phyloP scores from a whole-genome alignment of 164 flowering plant species.

The Stephania yunnanensis region DNA sequence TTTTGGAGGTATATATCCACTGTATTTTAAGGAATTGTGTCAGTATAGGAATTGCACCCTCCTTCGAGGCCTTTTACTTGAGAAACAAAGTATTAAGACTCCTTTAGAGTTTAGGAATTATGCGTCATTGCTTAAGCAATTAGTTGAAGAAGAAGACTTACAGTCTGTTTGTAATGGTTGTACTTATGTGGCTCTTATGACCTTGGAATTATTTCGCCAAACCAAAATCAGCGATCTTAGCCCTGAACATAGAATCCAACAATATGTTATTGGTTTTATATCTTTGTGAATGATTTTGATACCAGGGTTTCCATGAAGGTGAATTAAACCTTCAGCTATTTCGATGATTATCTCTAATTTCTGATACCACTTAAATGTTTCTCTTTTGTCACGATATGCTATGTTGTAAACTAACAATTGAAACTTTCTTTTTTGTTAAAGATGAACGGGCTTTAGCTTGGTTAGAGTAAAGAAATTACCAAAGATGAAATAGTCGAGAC shows the following conservation, averaged over 20 bases:
- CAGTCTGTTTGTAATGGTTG: conserved; percentile 92
- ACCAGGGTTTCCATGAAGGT: conserved; percentile 47
- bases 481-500: conserved; percentile 50
- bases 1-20: conserved; percentile 76
- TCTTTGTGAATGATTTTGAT: conserved; percentile 51
- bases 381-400: conserved; percentile 56
- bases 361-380: conserved; percentile 50
- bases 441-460: not conserved
- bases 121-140: not conserved
- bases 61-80: not conserved
- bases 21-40: conserved; percentile 14
- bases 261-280: conserved; percentile 62
- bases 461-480: conserved; percentile 28
- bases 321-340: conserved; percentile 60
- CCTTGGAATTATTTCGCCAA: conserved; percentile 73
- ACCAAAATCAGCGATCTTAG: conserved; percentile 78
- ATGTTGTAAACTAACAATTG: not conserved
- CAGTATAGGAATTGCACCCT: not conserved
- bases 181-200: conserved; percentile 89
- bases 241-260: conserved; percentile 37
- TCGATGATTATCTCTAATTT: conserved; percentile 49
- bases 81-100: not conserved
- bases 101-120: not conserved
- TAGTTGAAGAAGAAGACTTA: conserved; percentile 25
- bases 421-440: not conserved